Evolutionary conservation across 1,284 basidiomycete genomes (phyloP).

Genomic region (Malassezia nana): DNA sequence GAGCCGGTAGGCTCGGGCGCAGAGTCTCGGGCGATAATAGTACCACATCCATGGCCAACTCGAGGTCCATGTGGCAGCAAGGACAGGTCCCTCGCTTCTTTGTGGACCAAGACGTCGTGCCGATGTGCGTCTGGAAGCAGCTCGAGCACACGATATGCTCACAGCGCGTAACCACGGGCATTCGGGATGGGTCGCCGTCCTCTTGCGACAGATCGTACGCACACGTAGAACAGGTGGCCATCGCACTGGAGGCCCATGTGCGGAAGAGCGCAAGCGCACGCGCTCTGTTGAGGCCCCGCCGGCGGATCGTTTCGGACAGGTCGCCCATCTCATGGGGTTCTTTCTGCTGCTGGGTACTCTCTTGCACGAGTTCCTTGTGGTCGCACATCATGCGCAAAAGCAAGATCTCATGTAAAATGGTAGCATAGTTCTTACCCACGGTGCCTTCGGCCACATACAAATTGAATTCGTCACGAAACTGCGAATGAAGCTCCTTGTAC

Average conservation of each 20-base stretch:
- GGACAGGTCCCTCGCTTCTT: constrained; percentile 54
- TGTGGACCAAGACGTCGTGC: constrained; percentile 22
- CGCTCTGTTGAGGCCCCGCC: constrained; percentile 66
- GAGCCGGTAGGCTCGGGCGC: not conserved
- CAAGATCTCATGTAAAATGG: constrained; percentile 73
- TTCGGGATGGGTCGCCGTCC: constrained; percentile 51
- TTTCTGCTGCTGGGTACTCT: constrained; percentile 31
- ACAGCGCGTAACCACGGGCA: constrained; percentile 64
- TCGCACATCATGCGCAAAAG: constrained; percentile 88
- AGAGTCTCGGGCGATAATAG: constrained; percentile 24
- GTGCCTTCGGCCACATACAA: constrained; percentile 78
- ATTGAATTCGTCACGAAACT: constrained; percentile 79
- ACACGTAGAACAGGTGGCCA: constrained; percentile 78
- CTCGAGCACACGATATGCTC: constrained; percentile 67
- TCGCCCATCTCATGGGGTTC: constrained; percentile 53
- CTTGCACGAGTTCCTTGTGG: constrained; percentile 78
- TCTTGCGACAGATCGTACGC: constrained; percentile 58
- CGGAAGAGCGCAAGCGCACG: constrained; percentile 70
- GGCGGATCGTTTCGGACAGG: constrained; percentile 55
- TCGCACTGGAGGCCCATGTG: constrained; percentile 70
- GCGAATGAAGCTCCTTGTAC: constrained; percentile 76
- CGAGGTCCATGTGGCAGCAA: constrained; percentile 55
- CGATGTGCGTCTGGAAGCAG: constrained; percentile 45
- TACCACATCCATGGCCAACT: constrained; percentile 29
- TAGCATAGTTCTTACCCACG: constrained; percentile 87